Conservation (phyloP, 495 filamentous ascomycete species). For the Bombardia bombarda region DNA sequence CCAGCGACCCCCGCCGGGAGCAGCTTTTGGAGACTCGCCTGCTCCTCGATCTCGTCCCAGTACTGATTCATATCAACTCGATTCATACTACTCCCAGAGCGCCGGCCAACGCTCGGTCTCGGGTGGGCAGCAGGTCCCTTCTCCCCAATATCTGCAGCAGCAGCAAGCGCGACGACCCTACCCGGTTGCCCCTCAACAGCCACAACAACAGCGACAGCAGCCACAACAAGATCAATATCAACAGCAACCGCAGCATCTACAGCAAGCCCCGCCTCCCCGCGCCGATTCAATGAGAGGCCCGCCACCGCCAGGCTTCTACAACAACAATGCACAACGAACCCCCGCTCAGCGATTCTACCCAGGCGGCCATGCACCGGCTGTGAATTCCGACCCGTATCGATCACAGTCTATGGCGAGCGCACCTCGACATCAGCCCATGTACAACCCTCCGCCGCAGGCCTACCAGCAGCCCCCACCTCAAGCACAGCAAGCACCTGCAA, state of each 20-base stretch:
- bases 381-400: constrained; percentile 78
- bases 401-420: constrained; percentile 85
- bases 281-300: constrained; percentile 28
- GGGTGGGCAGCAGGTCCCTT: constrained; percentile 32
- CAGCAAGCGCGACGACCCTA: constrained; percentile 38
- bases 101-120: constrained; percentile 44
- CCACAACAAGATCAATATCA: constrained; percentile 7
- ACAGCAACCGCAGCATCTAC: not conserved
- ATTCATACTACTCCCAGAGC: too few relatives aligned
- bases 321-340: constrained; percentile 39
- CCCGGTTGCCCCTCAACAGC: constrained; percentile 37
- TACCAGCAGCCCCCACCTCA: too few relatives aligned
- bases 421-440: constrained; percentile 53
- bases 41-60: constrained; percentile 29
- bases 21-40: constrained; percentile 34
- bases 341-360: constrained; percentile 49
- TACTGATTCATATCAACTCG: too few relatives aligned
- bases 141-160: constrained; percentile 27
- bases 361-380: constrained; percentile 52
- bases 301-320: constrained; percentile 44
- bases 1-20: constrained; percentile 48
- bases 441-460: constrained; percentile 54
- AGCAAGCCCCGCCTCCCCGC: constrained; percentile 13
- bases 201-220: constrained; percentile 14
- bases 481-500: constrained; percentile 53